Conservation (phyloP, 768 basidiomycete species). For the Phaeotremella fagi region DNA sequence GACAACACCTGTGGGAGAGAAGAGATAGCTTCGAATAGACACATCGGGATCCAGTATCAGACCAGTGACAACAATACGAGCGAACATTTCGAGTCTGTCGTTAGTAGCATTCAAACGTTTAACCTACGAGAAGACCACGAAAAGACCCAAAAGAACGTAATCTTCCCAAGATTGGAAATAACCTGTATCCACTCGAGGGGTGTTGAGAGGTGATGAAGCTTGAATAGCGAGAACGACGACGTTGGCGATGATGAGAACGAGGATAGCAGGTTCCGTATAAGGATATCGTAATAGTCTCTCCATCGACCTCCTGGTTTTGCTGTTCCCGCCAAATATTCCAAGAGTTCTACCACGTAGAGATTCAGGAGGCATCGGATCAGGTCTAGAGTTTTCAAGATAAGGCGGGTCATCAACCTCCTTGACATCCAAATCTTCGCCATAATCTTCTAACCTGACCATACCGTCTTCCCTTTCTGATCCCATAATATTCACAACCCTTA, state of each 20-base stretch:
- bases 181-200: constrained; percentile 50
- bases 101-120: not conserved
- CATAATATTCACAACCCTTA: constrained; percentile 31
- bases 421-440: constrained; percentile 9
- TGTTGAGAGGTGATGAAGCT: constrained; percentile 57
- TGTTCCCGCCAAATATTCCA: constrained; percentile 68
- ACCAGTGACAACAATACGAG: constrained; percentile 84
- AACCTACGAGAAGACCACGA: constrained; percentile 77
- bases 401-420: not conserved
- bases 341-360: constrained; percentile 70
- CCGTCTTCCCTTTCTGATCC: constrained; percentile 17
- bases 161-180: constrained; percentile 92
- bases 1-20: constrained; percentile 16
- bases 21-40: constrained; percentile 49
- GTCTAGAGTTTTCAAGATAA: too few relatives aligned
- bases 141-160: constrained; percentile 73
- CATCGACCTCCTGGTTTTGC: constrained; percentile 59
- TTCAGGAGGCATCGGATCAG: constrained; percentile 35
- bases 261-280: constrained; percentile 83
- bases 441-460: constrained; percentile 14
- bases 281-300: constrained; percentile 65
- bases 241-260: constrained; percentile 76
- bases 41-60: constrained; percentile 69
- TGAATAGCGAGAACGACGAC: constrained; percentile 78
- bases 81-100: constrained; percentile 72